These are phyloP conservation scores for Penstemon newberryi DNA, from an alignment of 257 asterid genomes.

Conservation along the genomic window DNA sequence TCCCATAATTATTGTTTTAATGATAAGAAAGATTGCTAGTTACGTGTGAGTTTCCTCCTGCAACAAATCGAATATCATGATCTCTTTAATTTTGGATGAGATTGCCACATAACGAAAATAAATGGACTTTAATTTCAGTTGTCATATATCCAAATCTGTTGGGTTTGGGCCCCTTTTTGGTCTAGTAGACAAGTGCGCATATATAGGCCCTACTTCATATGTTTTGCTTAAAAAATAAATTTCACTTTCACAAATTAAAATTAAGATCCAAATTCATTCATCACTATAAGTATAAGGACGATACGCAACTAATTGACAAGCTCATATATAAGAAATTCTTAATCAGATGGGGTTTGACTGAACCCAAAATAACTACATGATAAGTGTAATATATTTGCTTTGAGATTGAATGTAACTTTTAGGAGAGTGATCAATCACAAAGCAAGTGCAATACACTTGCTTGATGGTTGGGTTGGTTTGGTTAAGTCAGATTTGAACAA, in stretches of 20 bases:
- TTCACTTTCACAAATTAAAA: not conserved
- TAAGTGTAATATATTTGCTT: too few relatives aligned
- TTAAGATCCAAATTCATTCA: not conserved
- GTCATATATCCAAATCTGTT: slow-evolving; percentile 17
- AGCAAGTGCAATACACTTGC: too few relatives aligned
- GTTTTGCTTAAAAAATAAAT: not conserved
- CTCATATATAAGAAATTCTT: too few relatives aligned
- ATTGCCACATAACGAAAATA: slow-evolving; percentile 26
- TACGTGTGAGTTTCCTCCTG: slow-evolving; percentile 27
- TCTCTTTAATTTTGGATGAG: slow-evolving; percentile 32
- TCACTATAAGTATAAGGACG: too few relatives aligned
- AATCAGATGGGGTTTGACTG: too few relatives aligned
- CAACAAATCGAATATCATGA: not conserved
- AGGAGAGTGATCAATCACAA: too few relatives aligned
- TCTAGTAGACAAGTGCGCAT: not conserved
- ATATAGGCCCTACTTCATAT: slow-evolving; percentile 4
- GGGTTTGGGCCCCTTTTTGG: slow-evolving; percentile 20
- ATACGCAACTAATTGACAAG: too few relatives aligned
- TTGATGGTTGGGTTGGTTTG: too few relatives aligned
- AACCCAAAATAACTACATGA: too few relatives aligned
- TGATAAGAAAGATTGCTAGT: slow-evolving; percentile 15
- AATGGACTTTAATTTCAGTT: not conserved
- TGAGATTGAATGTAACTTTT: too few relatives aligned
- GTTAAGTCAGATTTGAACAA: too few relatives aligned
- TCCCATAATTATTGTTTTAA: slow-evolving; percentile 22